Evolutionary conservation across 179 eudicot species (phyloP), one percentile per base, ranked within the genome.

Genomic region (Beta lomatogona): DNA sequence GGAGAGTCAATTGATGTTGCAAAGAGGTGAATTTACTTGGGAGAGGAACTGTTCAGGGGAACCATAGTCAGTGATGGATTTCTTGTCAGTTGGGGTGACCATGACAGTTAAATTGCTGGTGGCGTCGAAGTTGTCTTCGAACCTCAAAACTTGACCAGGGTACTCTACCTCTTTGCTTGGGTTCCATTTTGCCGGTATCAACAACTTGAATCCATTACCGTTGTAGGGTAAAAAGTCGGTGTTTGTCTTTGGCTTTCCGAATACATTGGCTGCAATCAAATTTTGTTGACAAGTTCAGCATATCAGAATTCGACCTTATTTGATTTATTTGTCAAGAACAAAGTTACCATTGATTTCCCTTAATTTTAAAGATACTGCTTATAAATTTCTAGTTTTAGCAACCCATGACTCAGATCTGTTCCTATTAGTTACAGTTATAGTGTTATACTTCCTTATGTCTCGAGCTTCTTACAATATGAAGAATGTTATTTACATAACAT

Each of bases 101-200:
- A 86, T 78, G 67, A 95, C 97, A 10, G 78, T 2, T 16, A 96
- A 71, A 41, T 91, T 91, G 92, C 91, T 94, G 85, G 89, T 91
- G 76, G 93, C 74, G 61, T 96, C 99, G 60, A 94, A 94, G 91
- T 94, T 96, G 91, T 96, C 99, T 79, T 96, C 99, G 65, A 71
- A 96, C 80, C 94, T 88, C 46, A 96, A 80, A 59, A 96, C 96
- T 81, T 94, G 98, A 22, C 99, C 99, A 0, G 98, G 98, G 92
- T 11, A 96, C 89, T 96, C 99, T 9, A 86, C 85, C 85, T 96
- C 99, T 69, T 86, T 92, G 92, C 98, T 94, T 3, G 97, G 97
- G 96, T 96, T 96, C 99, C 99, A 96, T 85, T 96, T 96, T 0
- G 98, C 63, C 0, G 99, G 99, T 15, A 94, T 65, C 12, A 70